These are phyloP conservation scores for sorghum (Sorghum bicolor) DNA, from an alignment of 176 grass and related monocot species.

Conservation along the genomic window Sorghum_bicolor_NCBIv3 NC_012870.2:56551501-56552000, in stretches of 20 bases:
- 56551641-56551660: not conserved
- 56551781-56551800: no score
- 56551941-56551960: slow-evolving; percentile 79
- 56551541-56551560: not conserved
- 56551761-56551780: not conserved
- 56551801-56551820: not conserved
- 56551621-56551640: not conserved
- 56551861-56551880: not conserved
- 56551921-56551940: not conserved
- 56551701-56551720: not conserved
- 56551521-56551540: not conserved
- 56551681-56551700: not conserved
- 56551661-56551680: not conserved
- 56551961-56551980: slow-evolving; percentile 48
- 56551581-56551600: not conserved
- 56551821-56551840: not conserved
- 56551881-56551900: not conserved
- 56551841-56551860: not conserved
- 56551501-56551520: not conserved
- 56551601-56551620: not conserved
- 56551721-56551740: not conserved
- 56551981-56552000: slow-evolving; percentile 25
- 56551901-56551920: not conserved
- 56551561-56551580: not conserved
- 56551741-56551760: not conserved